These are phyloP conservation scores for Sporothrix brasiliensis DNA, from an alignment of 2,329 filamentous ascomycete genomes.

Conservation along the genomic window DNA sequence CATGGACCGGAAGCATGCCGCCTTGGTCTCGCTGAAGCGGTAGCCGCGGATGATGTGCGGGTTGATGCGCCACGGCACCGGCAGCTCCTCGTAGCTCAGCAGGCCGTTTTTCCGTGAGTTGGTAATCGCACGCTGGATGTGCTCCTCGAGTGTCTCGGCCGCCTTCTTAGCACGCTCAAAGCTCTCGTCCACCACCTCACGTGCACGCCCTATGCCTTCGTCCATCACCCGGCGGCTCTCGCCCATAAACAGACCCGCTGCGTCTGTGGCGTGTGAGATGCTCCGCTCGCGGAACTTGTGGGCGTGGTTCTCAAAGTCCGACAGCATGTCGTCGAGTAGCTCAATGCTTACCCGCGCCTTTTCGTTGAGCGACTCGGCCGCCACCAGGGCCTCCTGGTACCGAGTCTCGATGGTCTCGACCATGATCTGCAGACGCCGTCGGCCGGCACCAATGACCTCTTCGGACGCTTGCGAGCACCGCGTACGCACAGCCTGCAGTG, in stretches of 20 bases:
- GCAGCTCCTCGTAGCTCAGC: conserved; percentile 86
- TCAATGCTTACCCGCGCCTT: conserved; percentile 88
- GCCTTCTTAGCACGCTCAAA: conserved; percentile 81
- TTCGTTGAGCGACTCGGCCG: conserved; percentile 84
- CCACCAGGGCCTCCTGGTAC: conserved; percentile 83
- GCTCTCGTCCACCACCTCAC: conserved; percentile 76
- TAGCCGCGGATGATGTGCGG: conserved; percentile 91
- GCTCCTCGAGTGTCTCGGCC: conserved; percentile 79
- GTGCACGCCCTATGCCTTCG: conserved; percentile 72
- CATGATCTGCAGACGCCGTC: conserved; percentile 80
- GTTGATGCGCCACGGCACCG: conserved; percentile 90
- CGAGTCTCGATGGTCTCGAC: conserved; percentile 88
- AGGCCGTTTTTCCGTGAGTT: conserved; percentile 78
- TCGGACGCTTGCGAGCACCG: conserved; percentile 89
- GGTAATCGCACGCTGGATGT: conserved; percentile 75
- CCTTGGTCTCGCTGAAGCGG: conserved; percentile 88
- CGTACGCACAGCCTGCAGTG: conserved; percentile 81
- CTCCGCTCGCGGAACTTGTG: conserved; percentile 79
- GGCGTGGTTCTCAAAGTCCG: conserved; percentile 81
- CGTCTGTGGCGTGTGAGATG: conserved; percentile 66
- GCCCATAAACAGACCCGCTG: conserved; percentile 72
- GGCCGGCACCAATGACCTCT: conserved; percentile 84
- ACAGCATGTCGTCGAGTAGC: conserved; percentile 80
- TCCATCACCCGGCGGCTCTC: conserved; percentile 80
- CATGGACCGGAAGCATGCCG: conserved; percentile 82